These are phyloP conservation scores for Saccharomyces jurei DNA, from an alignment of 805 yeast genomes.

Conservation along the genomic window DNA sequence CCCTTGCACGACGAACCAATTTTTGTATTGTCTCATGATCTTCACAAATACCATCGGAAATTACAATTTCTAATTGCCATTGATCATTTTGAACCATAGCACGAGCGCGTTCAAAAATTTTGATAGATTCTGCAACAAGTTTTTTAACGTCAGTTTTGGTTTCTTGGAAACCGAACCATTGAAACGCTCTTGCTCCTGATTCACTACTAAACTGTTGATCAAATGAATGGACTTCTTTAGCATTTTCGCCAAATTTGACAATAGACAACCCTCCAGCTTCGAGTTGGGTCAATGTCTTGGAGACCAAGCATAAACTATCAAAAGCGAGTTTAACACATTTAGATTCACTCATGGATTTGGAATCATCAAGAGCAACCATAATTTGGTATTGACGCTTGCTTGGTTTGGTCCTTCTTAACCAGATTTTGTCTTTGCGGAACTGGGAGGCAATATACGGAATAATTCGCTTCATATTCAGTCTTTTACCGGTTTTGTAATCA, in stretches of 20 bases:
- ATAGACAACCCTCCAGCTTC: conserved; percentile 91
- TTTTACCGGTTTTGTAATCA: conserved; percentile 93
- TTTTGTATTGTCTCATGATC: conserved; percentile 78
- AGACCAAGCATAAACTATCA: conserved; percentile 87
- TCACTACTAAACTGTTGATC: conserved; percentile 76
- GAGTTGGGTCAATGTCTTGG: conserved; percentile 85
- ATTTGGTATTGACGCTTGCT: conserved; percentile 95
- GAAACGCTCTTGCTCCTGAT: conserved; percentile 76
- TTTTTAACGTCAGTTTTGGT: conserved; percentile 74
- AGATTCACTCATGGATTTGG: conserved; percentile 94
- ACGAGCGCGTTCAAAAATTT: conserved; percentile 55
- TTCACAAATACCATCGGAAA: conserved; percentile 96
- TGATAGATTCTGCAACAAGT: conserved; percentile 63
- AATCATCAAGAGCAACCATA: conserved; percentile 95
- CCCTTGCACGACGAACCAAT: conserved; percentile 85
- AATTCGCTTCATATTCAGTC: conserved; percentile 94
- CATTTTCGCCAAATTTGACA: conserved; percentile 80
- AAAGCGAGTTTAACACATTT: conserved; percentile 85
- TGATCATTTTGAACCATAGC: conserved; percentile 52
- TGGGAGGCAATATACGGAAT: conserved; percentile 97
- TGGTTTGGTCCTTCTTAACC: conserved; percentile 97
- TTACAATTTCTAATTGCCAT: conserved; percentile 89
- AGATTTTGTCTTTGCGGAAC: conserved; percentile 93
- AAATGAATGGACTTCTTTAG: conserved; percentile 82
- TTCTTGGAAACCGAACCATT: conserved; percentile 86